Evolutionary conservation across 2,329 filamentous ascomycete genomes (phyloP).

Genomic region (Pestalotiopsis sp.): DNA sequence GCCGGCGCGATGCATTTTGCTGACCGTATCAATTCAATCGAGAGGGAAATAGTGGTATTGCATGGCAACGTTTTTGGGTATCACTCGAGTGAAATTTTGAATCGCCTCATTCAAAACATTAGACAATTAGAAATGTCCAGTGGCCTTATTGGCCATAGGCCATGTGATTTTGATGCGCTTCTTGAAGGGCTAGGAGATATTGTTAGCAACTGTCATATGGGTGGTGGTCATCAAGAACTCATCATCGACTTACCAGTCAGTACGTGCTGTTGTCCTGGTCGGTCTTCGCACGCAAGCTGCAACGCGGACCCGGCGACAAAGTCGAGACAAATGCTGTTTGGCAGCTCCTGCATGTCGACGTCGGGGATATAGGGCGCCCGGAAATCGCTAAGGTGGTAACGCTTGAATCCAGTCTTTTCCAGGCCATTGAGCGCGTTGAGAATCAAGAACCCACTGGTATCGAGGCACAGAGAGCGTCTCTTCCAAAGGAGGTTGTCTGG

Average conservation of each 20-base stretch:
- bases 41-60: neutral
- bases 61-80: neutral
- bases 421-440: constrained; percentile 67
- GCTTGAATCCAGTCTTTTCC: constrained; percentile 60
- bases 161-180: constrained; percentile 12
- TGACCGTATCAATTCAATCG: neutral
- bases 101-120: constrained; percentile 1
- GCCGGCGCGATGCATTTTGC: constrained; percentile 6
- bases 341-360: constrained; percentile 87
- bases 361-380: constrained; percentile 78
- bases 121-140: neutral
- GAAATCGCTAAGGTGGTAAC: constrained; percentile 87
- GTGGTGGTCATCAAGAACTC: neutral
- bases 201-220: neutral
- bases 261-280: constrained; percentile 55
- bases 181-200: constrained; percentile 8
- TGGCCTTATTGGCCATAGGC: neutral
- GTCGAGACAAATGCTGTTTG: constrained; percentile 73
- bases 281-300: constrained; percentile 65
- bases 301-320: constrained; percentile 61
- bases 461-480: constrained; percentile 82
- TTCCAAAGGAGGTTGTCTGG: constrained; percentile 97
- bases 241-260: constrained; percentile 48
- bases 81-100: constrained; percentile 1
- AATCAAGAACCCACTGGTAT: constrained; percentile 80